Base-by-base conservation (phyloP, 345 rosid species). In the Passiflora organensis region DNA sequence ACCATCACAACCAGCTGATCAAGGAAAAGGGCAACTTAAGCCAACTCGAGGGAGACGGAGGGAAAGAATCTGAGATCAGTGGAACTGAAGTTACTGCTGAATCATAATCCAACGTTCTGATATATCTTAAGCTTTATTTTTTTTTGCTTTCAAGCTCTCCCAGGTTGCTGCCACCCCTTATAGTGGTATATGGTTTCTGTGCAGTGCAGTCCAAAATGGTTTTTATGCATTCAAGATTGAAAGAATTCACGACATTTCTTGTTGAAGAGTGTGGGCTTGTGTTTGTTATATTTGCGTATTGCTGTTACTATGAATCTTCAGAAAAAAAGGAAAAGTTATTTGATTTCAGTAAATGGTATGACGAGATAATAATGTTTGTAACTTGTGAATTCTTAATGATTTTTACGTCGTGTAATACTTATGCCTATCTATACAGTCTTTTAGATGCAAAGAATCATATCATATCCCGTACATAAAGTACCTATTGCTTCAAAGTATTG, bases 21-120 rank as follows among this genome's bases (percentile, higher is more conserved):
- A 83, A 66, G 74, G 83, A 65, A 63, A 83, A 78, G 66, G 89
- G 89, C 37, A 80, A 83, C 68, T 80, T 78, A 3, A 28, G 34
- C 34, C 8, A 28, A 69, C 95, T 93, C 23, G 95, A 93, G 66
- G 95, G 88, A 3, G 96, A 86, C 18, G 67, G 59, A 18, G 66
- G 72, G 44, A 80, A 76, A 67, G 78, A 50, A 32, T 20, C 68
- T 9, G 69, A 73, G 32, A 55, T 63, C 37, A 68, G 60, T 32
- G 74, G 75, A 48, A 67, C 48, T 41, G 72, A 73, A 65, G 71
- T 65, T 48, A 62, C 67, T 17, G 58, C 61, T 10, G 69, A 76
- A 46, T 64, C 56, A 32, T 73, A 51, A 54, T 61, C 56, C 51
- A 8, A 3, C 34, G 3, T 28, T 8, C 34, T 28, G 3, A 3